These are phyloP conservation scores for Colletotrichum orchidophilum DNA, from an alignment of 2,329 filamentous ascomycete species.

Conservation along the genomic window DNA sequence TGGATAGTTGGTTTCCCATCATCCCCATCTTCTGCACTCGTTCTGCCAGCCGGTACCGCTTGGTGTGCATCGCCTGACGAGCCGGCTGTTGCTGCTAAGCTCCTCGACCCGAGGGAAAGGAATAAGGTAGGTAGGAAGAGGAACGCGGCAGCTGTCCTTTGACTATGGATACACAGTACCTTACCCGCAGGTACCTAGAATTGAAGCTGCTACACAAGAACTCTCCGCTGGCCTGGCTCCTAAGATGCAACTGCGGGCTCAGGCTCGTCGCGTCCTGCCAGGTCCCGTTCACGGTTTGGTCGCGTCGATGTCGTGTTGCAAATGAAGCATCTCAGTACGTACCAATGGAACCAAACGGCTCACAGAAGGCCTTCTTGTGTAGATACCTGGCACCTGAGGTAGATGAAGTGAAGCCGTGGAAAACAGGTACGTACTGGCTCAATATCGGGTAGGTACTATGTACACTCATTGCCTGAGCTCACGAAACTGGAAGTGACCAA, in stretches of 20 bases:
- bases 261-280: not conserved
- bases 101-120: not conserved
- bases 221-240: not conserved
- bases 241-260: not conserved
- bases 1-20: slow-evolving; percentile 22
- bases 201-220: not conserved
- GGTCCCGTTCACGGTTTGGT: not conserved
- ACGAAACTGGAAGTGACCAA: slow-evolving; percentile 5
- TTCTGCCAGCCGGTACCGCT: not conserved
- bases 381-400: not conserved
- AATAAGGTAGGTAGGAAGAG: not conserved
- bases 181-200: not conserved
- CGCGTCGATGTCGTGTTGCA: slow-evolving; percentile 13
- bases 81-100: not conserved
- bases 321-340: not conserved
- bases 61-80: not conserved
- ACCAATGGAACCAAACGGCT: not conserved
- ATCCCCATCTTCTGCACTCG: slow-evolving; percentile 9
- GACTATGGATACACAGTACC: too few species aligned
- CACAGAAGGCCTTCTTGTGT: not conserved
- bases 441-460: slow-evolving; percentile 1
- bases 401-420: not conserved
- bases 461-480: not conserved
- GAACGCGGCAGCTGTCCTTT: not conserved
- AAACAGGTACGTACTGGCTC: not conserved